phyloP scores from a whole-genome alignment of 2,329 filamentous ascomycete species.

The Hymenoscyphus infarciens region DNA sequence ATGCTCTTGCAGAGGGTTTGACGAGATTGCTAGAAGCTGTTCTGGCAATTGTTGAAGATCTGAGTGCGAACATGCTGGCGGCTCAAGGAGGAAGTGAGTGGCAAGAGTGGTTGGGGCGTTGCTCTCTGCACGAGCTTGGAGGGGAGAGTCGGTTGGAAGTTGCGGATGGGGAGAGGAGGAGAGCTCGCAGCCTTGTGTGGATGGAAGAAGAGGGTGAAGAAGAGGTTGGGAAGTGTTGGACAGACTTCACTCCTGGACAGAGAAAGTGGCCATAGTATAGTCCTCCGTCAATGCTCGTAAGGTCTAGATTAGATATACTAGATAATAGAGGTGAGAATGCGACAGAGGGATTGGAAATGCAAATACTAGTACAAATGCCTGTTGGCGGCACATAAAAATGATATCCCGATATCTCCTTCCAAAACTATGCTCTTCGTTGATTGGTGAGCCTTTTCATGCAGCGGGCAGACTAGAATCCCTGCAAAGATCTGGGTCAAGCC shows the following conservation, averaged over 20 bases:
- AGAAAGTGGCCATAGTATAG: neutral
- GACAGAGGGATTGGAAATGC: neutral
- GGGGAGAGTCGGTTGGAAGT: neutral
- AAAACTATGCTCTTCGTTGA: neutral
- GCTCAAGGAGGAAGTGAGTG: neutral
- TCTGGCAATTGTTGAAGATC: neutral
- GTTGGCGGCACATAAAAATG: neutral
- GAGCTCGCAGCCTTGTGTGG: neutral
- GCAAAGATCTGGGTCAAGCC: neutral
- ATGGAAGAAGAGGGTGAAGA: neutral
- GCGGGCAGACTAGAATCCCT: neutral
- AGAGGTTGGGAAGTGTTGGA: neutral
- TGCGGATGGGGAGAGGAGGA: neutral
- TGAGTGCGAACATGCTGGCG: neutral
- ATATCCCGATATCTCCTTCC: neutral
- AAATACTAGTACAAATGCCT: no score
- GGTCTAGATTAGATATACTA: no score
- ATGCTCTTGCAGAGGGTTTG: neutral
- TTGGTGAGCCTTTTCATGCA: neutral
- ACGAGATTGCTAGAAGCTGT: neutral
- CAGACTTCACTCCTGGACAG: neutral
- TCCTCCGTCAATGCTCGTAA: neutral
- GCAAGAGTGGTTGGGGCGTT: neutral
- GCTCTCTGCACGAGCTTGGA: neutral
- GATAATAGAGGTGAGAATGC: no score